A percentile compares a stretch with the other conserved stretches of the same genome.
phyloP scores from a whole-genome alignment of 2,329 filamentous ascomycete species.

The Colletotrichum liriopes region DNA sequence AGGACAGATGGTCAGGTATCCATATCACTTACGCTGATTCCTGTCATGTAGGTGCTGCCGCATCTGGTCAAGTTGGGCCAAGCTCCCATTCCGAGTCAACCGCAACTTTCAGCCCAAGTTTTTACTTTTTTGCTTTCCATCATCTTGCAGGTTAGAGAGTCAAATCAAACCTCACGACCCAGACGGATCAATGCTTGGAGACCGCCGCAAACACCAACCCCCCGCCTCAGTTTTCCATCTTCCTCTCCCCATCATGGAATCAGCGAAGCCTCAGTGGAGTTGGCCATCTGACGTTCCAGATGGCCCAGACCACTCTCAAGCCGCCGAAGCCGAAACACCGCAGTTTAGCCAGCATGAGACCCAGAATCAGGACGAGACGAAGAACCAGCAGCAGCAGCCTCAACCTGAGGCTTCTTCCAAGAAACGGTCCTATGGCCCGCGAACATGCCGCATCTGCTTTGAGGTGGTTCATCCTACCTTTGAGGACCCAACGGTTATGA shows the following conservation, averaged over 20 bases:
- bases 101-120: background rate
- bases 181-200: conserved; percentile 1
- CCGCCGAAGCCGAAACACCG: conserved; percentile 14
- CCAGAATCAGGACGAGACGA: conserved; percentile 1
- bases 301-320: conserved; percentile 10
- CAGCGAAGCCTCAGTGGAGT: conserved; percentile 32
- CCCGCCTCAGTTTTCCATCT: background rate
- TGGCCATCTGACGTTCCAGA: conserved; percentile 34
- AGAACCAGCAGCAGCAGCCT: conserved; percentile 9
- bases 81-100: conserved; percentile 4
- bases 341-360: background rate
- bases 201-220: no score
- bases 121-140: conserved; percentile 7
- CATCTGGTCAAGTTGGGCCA: conserved; percentile 26
- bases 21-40: conserved; percentile 3
- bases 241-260: conserved; percentile 17
- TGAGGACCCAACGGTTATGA: conserved; percentile 45
- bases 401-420: conserved; percentile 34
- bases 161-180: background rate
- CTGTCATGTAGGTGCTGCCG: conserved; percentile 39
- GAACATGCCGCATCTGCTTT: conserved; percentile 91
- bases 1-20: conserved; percentile 33
- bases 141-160: background rate
- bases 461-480: conserved; percentile 74
- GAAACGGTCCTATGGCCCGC: conserved; percentile 73